These are phyloP conservation scores for Eucalyptus cladocalyx DNA, from an alignment of 345 rosid species.

Conservation along the genomic window DNA sequence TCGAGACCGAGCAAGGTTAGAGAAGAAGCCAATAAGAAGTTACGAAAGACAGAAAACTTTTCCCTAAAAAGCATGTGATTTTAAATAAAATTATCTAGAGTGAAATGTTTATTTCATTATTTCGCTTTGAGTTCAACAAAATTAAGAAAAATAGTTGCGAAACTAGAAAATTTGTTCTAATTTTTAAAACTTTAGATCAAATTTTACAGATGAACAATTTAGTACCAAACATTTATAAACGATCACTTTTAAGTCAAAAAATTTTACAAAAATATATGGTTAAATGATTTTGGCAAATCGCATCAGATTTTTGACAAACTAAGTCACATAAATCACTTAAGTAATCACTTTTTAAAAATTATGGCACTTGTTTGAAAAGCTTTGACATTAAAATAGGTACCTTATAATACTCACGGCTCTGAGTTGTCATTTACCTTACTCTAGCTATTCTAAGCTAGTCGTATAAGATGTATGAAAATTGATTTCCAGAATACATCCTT, in stretches of 20 bases:
- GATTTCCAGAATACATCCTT: background rate
- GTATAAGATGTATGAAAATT: background rate
- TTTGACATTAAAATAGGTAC: background rate
- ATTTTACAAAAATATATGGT: background rate
- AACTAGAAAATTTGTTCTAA: background rate
- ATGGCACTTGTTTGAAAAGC: background rate
- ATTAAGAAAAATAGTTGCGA: background rate
- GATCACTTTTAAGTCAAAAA: background rate
- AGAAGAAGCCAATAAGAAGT: background rate
- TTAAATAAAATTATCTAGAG: background rate
- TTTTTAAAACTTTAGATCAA: background rate
- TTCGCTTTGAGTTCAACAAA: background rate
- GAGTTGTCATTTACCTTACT: background rate
- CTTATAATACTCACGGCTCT: background rate
- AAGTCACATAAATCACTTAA: background rate
- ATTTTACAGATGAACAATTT: background rate
- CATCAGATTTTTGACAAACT: background rate
- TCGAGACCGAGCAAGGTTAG: background rate
- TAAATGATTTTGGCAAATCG: background rate
- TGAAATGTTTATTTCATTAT: background rate
- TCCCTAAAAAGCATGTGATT: background rate
- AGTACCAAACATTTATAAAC: background rate
- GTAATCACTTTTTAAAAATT: background rate
- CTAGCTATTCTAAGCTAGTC: background rate
- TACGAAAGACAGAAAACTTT: too few relatives aligned